These are phyloP conservation scores for Neurospora terricola DNA, from an alignment of 495 filamentous ascomycete species.

Conservation along the genomic window DNA sequence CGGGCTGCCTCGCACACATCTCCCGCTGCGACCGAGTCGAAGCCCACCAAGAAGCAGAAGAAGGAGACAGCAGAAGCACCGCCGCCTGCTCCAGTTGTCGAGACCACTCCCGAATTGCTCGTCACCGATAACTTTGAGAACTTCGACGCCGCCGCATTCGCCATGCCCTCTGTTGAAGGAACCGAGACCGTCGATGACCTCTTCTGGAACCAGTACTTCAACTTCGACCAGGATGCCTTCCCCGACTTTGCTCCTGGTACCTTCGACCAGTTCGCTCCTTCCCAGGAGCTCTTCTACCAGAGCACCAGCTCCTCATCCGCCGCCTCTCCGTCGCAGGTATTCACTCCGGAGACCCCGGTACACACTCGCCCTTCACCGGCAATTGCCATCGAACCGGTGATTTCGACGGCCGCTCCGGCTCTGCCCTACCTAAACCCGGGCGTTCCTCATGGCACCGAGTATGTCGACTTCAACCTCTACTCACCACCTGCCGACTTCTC, in stretches of 20 bases:
- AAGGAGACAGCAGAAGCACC: constrained; percentile 20
- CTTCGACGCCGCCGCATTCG: constrained; percentile 7
- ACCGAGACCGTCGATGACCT: constrained; percentile 12
- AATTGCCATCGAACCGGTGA: constrained; percentile 6
- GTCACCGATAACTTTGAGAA: constrained; percentile 6
- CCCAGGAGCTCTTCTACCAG: constrained; percentile 26
- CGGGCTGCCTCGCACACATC: constrained; percentile 22
- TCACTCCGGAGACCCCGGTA: constrained; percentile 22
- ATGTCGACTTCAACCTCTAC: constrained; percentile 42
- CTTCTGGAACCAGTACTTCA: constrained; percentile 32
- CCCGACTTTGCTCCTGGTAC: constrained; percentile 14
- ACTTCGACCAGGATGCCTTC: constrained; percentile 25
- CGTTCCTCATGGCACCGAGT: constrained; percentile 30
- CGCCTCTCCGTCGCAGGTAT: constrained; percentile 25
- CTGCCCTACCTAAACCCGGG: constrained; percentile 35
- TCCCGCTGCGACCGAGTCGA: constrained; percentile 21
- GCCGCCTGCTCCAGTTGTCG: constrained; percentile 10
- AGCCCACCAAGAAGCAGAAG: constrained; percentile 27
- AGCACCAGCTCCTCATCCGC: constrained; percentile 23
- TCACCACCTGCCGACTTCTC: constrained; percentile 34
- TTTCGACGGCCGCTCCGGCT: constrained; percentile 12
- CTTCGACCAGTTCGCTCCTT: constrained; percentile 31
- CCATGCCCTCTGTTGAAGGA: constrained; percentile 8
- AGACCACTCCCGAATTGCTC: constrained; percentile 5
- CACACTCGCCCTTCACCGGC: constrained; percentile 8